A percentile compares a stretch with the other conserved stretches of the same genome.
Conservation (phyloP, 768 basidiomycete genomes). For the Xanthoconium purpureum region DNA sequence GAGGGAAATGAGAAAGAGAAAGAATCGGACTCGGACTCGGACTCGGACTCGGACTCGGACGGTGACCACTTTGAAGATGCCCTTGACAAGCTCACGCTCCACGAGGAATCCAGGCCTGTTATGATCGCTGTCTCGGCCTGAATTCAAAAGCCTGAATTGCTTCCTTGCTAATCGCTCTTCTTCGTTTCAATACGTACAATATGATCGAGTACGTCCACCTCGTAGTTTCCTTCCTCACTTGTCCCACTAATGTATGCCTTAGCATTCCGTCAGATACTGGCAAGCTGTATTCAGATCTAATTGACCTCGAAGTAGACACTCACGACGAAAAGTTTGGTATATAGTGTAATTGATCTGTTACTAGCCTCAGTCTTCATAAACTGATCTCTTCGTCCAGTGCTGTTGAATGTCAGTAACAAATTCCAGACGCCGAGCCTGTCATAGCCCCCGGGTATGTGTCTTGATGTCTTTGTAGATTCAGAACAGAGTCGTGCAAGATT, state of each 20-base stretch:
- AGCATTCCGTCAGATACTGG: background rate
- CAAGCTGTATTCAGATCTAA: background rate
- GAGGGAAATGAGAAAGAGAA: conserved; percentile 30
- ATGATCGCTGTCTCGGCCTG: conserved; percentile 21
- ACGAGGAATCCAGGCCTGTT: conserved; percentile 9
- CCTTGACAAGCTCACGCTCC: conserved; percentile 52
- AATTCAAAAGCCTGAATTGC: background rate
- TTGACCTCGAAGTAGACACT: background rate
- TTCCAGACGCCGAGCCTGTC: background rate
- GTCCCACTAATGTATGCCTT: background rate
- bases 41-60: conserved; percentile 40
- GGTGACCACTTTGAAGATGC: conserved; percentile 61
- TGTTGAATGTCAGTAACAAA: background rate
- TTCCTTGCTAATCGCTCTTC: background rate
- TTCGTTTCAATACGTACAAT: background rate
- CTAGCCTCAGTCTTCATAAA: too few species aligned
- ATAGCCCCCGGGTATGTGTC: too few species aligned
- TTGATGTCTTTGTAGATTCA: too few species aligned
- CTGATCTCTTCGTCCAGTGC: background rate
- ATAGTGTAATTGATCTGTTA: background rate
- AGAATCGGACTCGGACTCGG: too few species aligned
- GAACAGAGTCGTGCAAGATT: too few species aligned
- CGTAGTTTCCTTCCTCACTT: background rate
- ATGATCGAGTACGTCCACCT: conserved; percentile 1
- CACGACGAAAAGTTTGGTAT: background rate